Conservation (phyloP, 371 early-diverging fungal species). For the Cladochytrium tenue region DNA sequence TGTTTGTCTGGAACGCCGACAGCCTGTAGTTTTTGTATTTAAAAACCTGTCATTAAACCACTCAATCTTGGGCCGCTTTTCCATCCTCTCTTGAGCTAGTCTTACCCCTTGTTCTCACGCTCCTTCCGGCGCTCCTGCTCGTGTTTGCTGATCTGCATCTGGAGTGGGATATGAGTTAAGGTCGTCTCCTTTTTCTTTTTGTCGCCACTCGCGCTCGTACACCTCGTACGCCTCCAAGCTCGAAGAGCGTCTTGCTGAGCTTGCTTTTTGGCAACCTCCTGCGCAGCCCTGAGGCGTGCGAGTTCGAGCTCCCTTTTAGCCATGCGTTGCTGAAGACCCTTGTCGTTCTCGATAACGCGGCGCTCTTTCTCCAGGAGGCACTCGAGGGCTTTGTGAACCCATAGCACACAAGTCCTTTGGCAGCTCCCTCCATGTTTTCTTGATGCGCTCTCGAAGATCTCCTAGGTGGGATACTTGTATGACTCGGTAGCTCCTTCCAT, state of each 20-base stretch:
- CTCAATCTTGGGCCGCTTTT: conserved; percentile 52
- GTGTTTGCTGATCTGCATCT: conserved; percentile 53
- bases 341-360: conserved; percentile 50
- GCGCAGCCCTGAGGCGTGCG: conserved; percentile 52
- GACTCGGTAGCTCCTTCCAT: too few relatives aligned
- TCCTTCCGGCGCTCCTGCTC: conserved; percentile 37
- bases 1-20: conserved; percentile 58
- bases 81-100: conserved; percentile 42
- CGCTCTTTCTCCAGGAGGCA: conserved; percentile 57
- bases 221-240: conserved; percentile 54
- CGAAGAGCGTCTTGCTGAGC: conserved; percentile 58
- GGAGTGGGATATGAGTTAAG: conserved; percentile 15
- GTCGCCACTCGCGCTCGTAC: conserved; percentile 62
- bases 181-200: conserved; percentile 47
- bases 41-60: conserved; percentile 48
- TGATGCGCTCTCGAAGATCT: too few relatives aligned
- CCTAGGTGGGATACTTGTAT: too few relatives aligned
- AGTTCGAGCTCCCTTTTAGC: conserved; percentile 53
- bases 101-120: conserved; percentile 54
- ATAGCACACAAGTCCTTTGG: too few relatives aligned
- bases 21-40: conserved; percentile 44
- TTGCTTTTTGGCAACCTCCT: conserved; percentile 57
- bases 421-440: too few relatives aligned
- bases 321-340: conserved; percentile 38
- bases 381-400: conserved; percentile 50